Base-by-base conservation (phyloP, 306 rosid species). In the Argentina anserina region DNA sequence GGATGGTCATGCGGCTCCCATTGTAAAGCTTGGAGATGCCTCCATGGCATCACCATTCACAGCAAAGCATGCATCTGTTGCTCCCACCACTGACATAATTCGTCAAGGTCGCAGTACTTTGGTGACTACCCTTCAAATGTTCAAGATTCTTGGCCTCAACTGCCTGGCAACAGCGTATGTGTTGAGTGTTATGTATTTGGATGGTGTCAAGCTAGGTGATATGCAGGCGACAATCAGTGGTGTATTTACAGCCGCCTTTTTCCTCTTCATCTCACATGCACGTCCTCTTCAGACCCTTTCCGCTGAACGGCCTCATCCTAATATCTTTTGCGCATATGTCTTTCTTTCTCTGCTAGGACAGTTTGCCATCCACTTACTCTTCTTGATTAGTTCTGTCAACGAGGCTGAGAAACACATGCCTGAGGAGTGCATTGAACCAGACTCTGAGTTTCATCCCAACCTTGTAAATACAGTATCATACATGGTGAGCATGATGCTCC, bases 11-110 rank as follows among this genome's bases (percentile, higher is more conserved):
- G 71, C 89, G 43, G 88, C 94, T 21, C 96, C 99, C 14, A 21
- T 90, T 55, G 99, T 95, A 79, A 91, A 88, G 88, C 99, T 95
- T 68, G 99, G 99, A 26, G 99, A 95, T 76, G 99, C 99, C 66
- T 95, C 99, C 69, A 95, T 95, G 99, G 99, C 99, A 68, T 95
- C 99, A 33, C 99, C 99, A 6, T 95, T 95, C 87, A 95, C 99
- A 0, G 99, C 99, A 26, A 95, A 95, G 81, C 97, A 95, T 83
- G 99, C 99, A 18, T 95, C 99, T 23, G 96, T 95, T 66, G 82
- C 89, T 75, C 99, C 99, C 25, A 91, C 97, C 58, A 85, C 86
- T 14, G 97, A 95, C 84, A 91, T 95, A 70, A 95, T 95, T 81
- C 99, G 99, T 75, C 99, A 95, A 72, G 99, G 99, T 70, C 90